Evolutionary conservation across 805 yeast genomes (phyloP).

Genomic region (Pichia deserticola): DNA sequence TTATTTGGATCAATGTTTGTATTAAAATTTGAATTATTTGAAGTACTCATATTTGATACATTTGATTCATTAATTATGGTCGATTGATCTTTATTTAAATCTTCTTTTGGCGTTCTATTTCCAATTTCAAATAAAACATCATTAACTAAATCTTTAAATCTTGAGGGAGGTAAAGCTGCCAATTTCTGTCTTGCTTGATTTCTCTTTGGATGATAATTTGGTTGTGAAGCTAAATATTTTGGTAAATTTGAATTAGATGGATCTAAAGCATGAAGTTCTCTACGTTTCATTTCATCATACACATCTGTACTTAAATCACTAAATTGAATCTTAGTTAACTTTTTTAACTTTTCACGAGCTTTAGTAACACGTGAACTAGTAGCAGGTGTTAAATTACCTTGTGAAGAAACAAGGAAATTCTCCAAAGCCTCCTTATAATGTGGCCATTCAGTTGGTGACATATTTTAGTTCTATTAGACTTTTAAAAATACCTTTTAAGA

Average conservation of each 20-base stretch:
- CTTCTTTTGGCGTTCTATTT: constrained; percentile 29
- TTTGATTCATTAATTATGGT: too few relatives aligned
- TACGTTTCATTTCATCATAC: constrained; percentile 80
- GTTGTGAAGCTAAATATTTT: constrained; percentile 53
- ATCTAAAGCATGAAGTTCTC: constrained; percentile 40
- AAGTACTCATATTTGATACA: too few relatives aligned
- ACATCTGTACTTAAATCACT: constrained; percentile 90
- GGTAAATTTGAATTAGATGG: constrained; percentile 50
- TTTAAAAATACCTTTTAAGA: too few relatives aligned
- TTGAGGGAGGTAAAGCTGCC: constrained; percentile 68
- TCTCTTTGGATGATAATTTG: constrained; percentile 81
- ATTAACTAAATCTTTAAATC: constrained; percentile 85
- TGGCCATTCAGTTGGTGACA: constrained; percentile 8
- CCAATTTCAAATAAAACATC: constrained; percentile 86
- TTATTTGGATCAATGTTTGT: background rate
- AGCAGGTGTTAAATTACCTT: constrained; percentile 35
- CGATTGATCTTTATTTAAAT: background rate
- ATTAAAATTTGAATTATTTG: too few relatives aligned
- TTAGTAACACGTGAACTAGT: constrained; percentile 60
- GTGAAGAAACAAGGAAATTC: constrained; percentile 44
- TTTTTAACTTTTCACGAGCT: constrained; percentile 79
- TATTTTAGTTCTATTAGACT: background rate
- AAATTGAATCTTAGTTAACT: constrained; percentile 76
- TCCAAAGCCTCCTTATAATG: constrained; percentile 31
- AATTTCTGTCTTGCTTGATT: constrained; percentile 93